Conservation (phyloP, 768 basidiomycete genomes). For the Cyclocybe aegerita region DNA sequence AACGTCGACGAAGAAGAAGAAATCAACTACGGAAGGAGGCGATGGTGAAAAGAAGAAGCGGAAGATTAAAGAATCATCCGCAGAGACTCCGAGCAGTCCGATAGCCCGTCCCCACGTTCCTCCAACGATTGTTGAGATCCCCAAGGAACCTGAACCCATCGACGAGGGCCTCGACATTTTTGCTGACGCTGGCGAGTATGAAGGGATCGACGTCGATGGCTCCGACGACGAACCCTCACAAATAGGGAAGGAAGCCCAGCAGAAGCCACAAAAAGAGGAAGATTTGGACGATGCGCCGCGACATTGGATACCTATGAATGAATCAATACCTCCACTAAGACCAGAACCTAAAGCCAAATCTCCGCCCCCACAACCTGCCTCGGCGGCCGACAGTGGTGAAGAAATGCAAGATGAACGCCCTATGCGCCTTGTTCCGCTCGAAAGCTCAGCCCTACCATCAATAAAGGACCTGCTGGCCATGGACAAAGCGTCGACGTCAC, state of each 20-base stretch:
- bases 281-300: constrained; percentile 17
- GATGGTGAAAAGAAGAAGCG: constrained; percentile 45
- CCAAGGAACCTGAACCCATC: constrained; percentile 25
- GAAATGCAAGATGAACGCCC: constrained; percentile 44
- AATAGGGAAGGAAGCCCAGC: not conserved
- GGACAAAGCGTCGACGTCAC: constrained; percentile 64
- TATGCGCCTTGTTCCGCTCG: constrained; percentile 68
- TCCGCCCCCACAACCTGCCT: constrained; percentile 16
- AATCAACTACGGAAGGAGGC: constrained; percentile 37
- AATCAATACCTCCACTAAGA: constrained; percentile 21
- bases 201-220: constrained; percentile 58
- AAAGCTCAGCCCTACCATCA: constrained; percentile 79
- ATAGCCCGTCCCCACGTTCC: constrained; percentile 17
- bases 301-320: constrained; percentile 49
- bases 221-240: constrained; percentile 37
- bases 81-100: constrained; percentile 15
- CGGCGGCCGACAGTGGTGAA: constrained; percentile 28
- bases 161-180: constrained; percentile 85
- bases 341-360: not conserved
- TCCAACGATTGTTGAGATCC: not conserved
- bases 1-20: constrained; percentile 46
- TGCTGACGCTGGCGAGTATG: constrained; percentile 80
- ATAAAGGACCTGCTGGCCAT: constrained; percentile 81
- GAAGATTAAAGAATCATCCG: constrained; percentile 16
- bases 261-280: not conserved